Percentiles rank a stretch among this genome's conserved stretches.
phyloP scores from a whole-genome alignment of 306 rosid genomes.

The Arachis stenosperma region DNA sequence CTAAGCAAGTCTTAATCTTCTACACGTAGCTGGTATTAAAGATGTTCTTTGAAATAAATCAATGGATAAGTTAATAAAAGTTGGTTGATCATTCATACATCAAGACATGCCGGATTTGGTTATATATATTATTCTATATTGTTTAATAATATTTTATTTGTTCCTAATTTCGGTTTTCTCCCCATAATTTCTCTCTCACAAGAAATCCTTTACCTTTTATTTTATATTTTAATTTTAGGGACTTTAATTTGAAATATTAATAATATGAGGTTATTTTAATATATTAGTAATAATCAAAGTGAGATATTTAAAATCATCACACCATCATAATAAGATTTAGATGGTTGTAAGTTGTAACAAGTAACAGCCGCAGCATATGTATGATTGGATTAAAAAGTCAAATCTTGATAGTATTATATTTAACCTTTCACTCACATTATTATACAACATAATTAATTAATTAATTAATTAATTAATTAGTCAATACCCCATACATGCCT shows the following conservation, averaged over 20 bases:
- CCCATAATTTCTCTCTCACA: no score
- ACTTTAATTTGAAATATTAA: no score
- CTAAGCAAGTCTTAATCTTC: constrained; percentile 3
- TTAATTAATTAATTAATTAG: background rate
- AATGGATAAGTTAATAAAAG: background rate
- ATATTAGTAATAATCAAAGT: no score
- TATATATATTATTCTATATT: background rate
- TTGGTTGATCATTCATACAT: constrained; percentile 1
- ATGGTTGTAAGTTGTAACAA: no score
- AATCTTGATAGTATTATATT: no score
- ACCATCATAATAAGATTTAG: no score
- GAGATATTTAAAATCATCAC: no score
- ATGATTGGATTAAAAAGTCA: no score
- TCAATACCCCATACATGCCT: background rate
- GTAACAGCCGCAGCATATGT: no score
- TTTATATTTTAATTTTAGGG: background rate
- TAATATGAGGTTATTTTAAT: no score
- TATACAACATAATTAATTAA: background rate
- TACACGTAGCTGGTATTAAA: background rate
- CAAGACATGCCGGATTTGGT: background rate
- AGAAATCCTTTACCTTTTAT: background rate
- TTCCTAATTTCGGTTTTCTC: background rate
- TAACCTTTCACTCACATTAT: background rate
- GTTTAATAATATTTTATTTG: background rate
- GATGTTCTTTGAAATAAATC: no score